A percentile compares a stretch with the other conserved stretches of the same genome.
Evolutionary conservation across 78 protist species (phyloP).

Genomic region (Dictyostelium brefeldianum): DNA sequence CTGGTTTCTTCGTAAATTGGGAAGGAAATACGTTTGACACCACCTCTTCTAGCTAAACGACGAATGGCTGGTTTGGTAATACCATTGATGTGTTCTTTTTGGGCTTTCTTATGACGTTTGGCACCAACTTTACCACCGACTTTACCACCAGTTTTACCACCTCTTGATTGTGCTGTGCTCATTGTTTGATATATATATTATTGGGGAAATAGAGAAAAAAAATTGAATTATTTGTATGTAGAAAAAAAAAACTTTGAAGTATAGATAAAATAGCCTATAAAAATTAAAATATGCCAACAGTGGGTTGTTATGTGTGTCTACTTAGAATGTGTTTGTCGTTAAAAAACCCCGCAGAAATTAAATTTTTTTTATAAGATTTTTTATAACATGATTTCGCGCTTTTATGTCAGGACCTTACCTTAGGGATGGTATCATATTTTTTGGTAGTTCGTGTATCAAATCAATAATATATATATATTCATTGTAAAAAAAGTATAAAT

Average conservation of each 20-base stretch:
- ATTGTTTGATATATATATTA: not conserved
- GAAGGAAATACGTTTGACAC: slow-evolving; percentile 97
- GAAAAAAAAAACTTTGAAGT: not conserved
- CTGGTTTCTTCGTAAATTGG: slow-evolving; percentile 98
- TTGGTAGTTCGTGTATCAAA: no score
- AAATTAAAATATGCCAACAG: no score
- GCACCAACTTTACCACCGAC: slow-evolving; percentile 98
- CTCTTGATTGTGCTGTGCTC: slow-evolving; percentile 20
- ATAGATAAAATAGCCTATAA: not conserved
- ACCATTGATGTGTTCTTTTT: slow-evolving; percentile 96
- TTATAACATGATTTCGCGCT: no score
- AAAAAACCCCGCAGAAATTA: no score
- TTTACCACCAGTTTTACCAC: slow-evolving; percentile 97
- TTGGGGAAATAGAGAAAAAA: not conserved
- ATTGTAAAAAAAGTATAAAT: no score
- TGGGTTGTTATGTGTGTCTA: no score
- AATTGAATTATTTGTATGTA: not conserved
- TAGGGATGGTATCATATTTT: no score
- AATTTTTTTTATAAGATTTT: not conserved
- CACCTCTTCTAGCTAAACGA: slow-evolving; percentile 97
- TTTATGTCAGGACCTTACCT: no score
- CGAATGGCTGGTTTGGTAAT: slow-evolving; percentile 98
- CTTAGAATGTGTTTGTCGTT: no score
- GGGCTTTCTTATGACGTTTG: slow-evolving; percentile 96
- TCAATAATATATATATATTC: no score